Evolutionary conservation across 2,329 filamentous ascomycete genomes (phyloP), one percentile per base, ranked within the genome.

Genomic region (Scytalidium lignicola): DNA sequence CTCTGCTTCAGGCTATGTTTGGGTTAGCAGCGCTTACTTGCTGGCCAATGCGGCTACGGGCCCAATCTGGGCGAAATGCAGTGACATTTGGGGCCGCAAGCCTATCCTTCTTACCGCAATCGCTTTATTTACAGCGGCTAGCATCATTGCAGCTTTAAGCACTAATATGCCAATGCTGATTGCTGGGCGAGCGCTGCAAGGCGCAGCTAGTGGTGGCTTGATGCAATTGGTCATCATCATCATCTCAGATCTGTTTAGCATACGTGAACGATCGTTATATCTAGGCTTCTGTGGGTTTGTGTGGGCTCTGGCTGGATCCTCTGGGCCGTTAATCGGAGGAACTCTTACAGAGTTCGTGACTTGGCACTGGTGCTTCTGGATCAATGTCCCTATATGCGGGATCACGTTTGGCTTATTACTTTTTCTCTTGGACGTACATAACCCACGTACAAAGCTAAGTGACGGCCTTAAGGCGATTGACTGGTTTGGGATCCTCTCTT

Each of bases 31-130:
- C 20, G 71, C 74, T 7, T 79, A 77, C 52, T 48, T 57, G 46
- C 52, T 55, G 29, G 50, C 65, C 68, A 50, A 67, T 75, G 42
- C 83, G 81, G 1, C 67, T 85, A 13, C 77, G 74, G 53, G 78
- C 75, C 2, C 71, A 10, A 48, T 60, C 18, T 65, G 62, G 78
- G 79, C 80, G 19, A 84, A 84, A 58, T 66, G 84, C 19, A 80
- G 78, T 41, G 83, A 86, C 55, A 85, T 86, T 50, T 86, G 79
- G 67, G 83, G 83, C 2, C 72, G 83, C 39, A 87, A 86, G 57
- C 76, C 75, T 12, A 74, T 83, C 44, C 67, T 86, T 23, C 67
- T 86, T 13, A 57, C 76, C 2, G 80, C 80, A 17, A 83, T 83
- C 51, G 65, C 74, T 17, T 67, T 83, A 20, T 87, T 86, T 67